Evolutionary conservation across 257 asterid genomes (phyloP).

Genomic region (Solanum verrucosum): DNA sequence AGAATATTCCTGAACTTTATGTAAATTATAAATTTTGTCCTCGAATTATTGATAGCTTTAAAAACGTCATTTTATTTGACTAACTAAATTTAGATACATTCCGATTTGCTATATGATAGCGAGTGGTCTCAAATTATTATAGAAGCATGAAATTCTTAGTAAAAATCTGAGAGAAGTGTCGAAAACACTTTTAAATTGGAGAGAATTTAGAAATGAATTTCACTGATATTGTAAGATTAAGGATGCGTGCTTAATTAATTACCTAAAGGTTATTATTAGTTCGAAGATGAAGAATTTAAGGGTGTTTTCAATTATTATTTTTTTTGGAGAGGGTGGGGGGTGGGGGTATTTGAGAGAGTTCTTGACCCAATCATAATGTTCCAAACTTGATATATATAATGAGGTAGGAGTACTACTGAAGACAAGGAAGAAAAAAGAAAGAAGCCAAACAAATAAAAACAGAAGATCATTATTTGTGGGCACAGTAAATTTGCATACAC

Average conservation of each 20-base stretch:
- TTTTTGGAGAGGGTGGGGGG: neutral
- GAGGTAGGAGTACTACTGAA: constrained; percentile 6
- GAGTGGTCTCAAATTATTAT: neutral
- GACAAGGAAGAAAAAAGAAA: constrained; percentile 10
- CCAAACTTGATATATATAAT: constrained; percentile 13
- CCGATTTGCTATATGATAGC: no score
- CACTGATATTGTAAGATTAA: fast-evolving
- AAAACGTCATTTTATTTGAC: no score
- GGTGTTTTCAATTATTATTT: neutral
- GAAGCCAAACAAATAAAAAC: constrained; percentile 30
- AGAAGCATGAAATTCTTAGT: no score
- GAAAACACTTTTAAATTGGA: fast-evolving
- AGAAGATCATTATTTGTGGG: constrained; percentile 20
- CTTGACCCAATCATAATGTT: constrained; percentile 23
- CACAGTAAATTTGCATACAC: constrained; percentile 34
- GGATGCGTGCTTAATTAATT: no score
- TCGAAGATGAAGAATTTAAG: neutral
- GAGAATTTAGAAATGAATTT: neutral
- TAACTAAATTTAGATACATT: no score
- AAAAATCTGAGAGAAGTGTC: no score
- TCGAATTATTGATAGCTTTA: no score
- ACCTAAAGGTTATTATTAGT: no score
- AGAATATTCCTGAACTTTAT: fast-evolving
- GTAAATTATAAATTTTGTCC: fast-evolving
- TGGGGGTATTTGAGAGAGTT: constrained; percentile 2